Conservation (phyloP, 1,284 basidiomycete genomes). For the Caloboletus firmus region DNA sequence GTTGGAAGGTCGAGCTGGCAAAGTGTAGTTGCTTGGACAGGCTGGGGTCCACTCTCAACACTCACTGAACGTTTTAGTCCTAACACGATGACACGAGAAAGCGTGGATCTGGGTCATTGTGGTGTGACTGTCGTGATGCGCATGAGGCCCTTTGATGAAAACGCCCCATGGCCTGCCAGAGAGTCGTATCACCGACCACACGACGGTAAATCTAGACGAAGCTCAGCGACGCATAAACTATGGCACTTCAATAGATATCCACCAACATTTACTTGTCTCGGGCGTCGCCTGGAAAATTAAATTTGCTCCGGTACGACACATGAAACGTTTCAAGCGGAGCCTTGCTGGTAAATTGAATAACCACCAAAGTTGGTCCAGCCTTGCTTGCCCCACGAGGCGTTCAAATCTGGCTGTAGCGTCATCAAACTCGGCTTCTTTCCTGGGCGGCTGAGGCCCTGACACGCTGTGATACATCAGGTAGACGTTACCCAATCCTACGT, state of each 20-base stretch:
- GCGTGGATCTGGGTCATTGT: conserved; percentile 1
- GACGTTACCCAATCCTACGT: conserved; percentile 9
- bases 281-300: neutral
- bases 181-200: neutral
- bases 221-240: neutral
- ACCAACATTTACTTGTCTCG: neutral
- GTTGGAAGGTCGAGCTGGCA: neutral
- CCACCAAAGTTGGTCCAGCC: conserved; percentile 5
- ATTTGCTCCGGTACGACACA: neutral
- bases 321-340: neutral
- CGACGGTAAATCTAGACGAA: neutral
- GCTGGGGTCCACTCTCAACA: conserved; percentile 2
- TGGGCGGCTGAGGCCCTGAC: conserved; percentile 9
- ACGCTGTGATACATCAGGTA: conserved; percentile 20
- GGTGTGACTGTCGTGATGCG: neutral
- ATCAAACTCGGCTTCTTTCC: neutral
- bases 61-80: neutral
- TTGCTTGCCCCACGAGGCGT: conserved; percentile 23
- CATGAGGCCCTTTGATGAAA: conserved; percentile 8
- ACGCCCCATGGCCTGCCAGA: neutral
- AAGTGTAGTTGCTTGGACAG: neutral
- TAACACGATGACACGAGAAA: conserved; percentile 18
- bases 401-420: neutral
- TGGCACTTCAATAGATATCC: neutral
- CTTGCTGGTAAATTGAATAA: neutral